A percentile compares a stretch with the other conserved stretches of the same genome.
These are phyloP conservation scores for Aspergillus coremiiformis DNA, from an alignment of 495 filamentous ascomycete species.

Conservation along the genomic window DNA sequence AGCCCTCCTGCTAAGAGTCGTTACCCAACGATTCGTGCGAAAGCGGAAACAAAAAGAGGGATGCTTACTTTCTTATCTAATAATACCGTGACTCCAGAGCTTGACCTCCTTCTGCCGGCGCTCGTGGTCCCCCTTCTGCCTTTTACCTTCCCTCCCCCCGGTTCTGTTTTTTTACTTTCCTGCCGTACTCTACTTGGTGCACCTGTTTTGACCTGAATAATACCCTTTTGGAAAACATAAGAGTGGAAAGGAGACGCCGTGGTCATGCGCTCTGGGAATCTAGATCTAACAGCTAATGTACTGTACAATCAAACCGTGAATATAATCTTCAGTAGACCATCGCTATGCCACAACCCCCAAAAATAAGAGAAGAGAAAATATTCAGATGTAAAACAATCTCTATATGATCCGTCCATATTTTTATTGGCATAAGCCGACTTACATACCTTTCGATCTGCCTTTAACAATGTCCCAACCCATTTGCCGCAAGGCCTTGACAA, in stretches of 20 bases:
- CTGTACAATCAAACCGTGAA: constrained; percentile 26
- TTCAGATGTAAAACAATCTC: neutral
- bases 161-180: constrained; percentile 1
- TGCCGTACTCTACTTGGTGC: constrained; percentile 1
- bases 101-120: no score
- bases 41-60: no score
- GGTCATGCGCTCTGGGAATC: constrained; percentile 13
- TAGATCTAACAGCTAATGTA: constrained; percentile 30
- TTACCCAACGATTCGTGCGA: no score
- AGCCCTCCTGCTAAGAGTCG: no score
- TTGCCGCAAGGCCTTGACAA: constrained; percentile 73
- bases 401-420: neutral
- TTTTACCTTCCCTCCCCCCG: neutral
- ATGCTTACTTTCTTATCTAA: no score
- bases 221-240: constrained; percentile 13
- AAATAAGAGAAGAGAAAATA: neutral
- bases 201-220: constrained; percentile 2
- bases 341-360: constrained; percentile 23
- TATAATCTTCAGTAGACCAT: constrained; percentile 13
- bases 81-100: no score
- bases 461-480: constrained; percentile 79
- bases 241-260: constrained; percentile 21
- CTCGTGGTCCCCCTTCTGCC: no score
- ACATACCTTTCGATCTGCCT: constrained; percentile 44
- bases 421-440: neutral